Evolutionary conservation across 1,284 basidiomycete species (phyloP), one percentile per base, ranked within the genome.

Genomic region (Taiwanofungus camphoratus): DNA sequence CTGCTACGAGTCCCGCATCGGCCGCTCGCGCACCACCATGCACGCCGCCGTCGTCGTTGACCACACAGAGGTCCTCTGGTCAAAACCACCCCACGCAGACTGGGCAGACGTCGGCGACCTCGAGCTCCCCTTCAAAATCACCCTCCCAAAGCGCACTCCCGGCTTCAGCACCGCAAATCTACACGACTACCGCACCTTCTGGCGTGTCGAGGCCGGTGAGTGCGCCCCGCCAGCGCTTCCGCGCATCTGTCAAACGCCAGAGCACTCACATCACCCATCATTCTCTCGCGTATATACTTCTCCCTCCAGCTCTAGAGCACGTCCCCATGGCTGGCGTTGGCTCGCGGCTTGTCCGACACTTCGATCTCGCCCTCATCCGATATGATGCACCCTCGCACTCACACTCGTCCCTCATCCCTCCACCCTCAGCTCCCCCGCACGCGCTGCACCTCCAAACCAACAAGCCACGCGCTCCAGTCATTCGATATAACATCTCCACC

Each of bases 201-300:
- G 88, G 88, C 73, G 84, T 41, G 68, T 92, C 45, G 88, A 92
- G 67, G 87, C 86, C 49, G 74, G 87, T 82, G 52, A 55, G 82
- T 71, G 15, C 36, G 39, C 47, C 43, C 21, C 43, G 30, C 44
- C 35, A 39, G 40, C 34, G 31, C 38, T 41, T 29, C 45, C 38
- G 40, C 44, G 42, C 48, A 51, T 53, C 50, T 51, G 47, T 40
- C 53, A 48, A 45, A 44, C 48, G 43, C 49, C 49, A 43, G 29
- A 36, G 32, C 16, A 34, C 29, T 31, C 30, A 37, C 39, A 44
- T 42, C 36, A 37, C 27, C 43, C 45, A 43, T 46, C 46, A 19
- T 21, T 47, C 30, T 35, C 29, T 42, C 5, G 42, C 16, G 20
- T 23, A 39, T 12, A 40, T 46, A 48, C 39, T n/a, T 45, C 26